These are phyloP conservation scores for Nectriaceae sp. DNA, from an alignment of 2,329 filamentous ascomycete genomes.

Conservation along the genomic window DNA sequence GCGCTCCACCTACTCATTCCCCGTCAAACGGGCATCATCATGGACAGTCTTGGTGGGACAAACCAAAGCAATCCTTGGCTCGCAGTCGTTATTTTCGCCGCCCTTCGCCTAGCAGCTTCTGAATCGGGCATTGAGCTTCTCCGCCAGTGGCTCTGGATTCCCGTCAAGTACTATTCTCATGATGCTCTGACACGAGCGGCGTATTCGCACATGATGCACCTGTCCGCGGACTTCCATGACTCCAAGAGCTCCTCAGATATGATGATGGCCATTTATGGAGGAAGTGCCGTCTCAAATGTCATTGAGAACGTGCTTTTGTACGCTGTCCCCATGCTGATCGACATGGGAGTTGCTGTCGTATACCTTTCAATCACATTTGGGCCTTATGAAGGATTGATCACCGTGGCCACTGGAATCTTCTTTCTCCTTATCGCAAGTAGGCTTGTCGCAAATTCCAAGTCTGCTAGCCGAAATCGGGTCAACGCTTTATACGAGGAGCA, in stretches of 20 bases:
- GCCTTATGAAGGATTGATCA: conserved; percentile 64
- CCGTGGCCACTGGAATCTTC: conserved; percentile 57
- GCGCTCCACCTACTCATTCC: conserved; percentile 76
- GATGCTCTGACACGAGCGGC: conserved; percentile 56
- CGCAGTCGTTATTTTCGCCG: conserved; percentile 53
- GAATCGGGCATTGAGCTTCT: conserved; percentile 57
- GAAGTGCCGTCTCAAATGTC: conserved; percentile 54
- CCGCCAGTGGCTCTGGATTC: conserved; percentile 58
- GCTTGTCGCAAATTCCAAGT: conserved; percentile 53
- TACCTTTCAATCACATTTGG: conserved; percentile 62
- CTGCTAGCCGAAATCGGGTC: conserved; percentile 51
- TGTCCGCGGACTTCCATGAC: conserved; percentile 64
- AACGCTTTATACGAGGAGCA: conserved; percentile 57
- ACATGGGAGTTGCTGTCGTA: conserved; percentile 59
- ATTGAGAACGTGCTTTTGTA: conserved; percentile 61
- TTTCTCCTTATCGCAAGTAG: conserved; percentile 56
- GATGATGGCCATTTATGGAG: conserved; percentile 57
- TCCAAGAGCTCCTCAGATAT: conserved; percentile 61
- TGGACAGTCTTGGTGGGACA: conserved; percentile 62
- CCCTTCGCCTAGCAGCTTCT: conserved; percentile 53
- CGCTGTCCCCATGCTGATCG: conserved; percentile 60
- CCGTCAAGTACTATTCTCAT: conserved; percentile 58
- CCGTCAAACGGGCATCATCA: conserved; percentile 78
- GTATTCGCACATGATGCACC: conserved; percentile 60
- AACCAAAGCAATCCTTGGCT: conserved; percentile 53